Base-by-base conservation (phyloP, 768 basidiomycete species). In the Suillus clintonianus region DNA sequence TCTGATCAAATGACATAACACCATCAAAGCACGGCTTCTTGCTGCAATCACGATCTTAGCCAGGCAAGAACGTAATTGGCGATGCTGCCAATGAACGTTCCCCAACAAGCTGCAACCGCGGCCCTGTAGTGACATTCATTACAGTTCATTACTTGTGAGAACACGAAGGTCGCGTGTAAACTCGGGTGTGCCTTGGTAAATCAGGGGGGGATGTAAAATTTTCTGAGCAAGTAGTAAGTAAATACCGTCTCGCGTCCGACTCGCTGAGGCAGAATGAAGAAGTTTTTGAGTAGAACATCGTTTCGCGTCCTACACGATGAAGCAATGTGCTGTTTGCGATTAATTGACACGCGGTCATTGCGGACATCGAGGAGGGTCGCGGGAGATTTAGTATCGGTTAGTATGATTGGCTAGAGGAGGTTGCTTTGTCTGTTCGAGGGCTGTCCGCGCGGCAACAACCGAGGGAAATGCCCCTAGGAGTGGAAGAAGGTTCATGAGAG, bases 111-210 rank as follows among this genome's bases (percentile, higher is more conserved):
- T 53, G 32, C 11, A 53, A 53, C 51, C 51, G 51, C 51, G 51
- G 51, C 32, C 51, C 19, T n/a, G 34, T 11, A 19, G 6, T 8
- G 32, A 30, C 5, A 0, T 32, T 53, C 6, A n/a, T 53, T 34
- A 53, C 51, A 13, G 19, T 27, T 27, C 30, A 57, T 57, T 57
- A 41, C 39, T 41, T 57, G 56, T 57, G 56, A 41, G 56, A 57
- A 57, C 17, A 19, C 17, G 9, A 17, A 24, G 4, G 51, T 53
- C 51, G 19, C 32, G 32, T 53, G 34, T 34, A 34, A 53, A 53
- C 15, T 36, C 13, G 54, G 4, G 14, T 24, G 55, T 56, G 10
- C 36, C 55, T 37, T 17, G 37, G 56, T 30, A 41, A 17, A 57
- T 41, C 37, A 57, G 56, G 39, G 39, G 56, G 15, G 17, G 17